phyloP scores from a whole-genome alignment of 2,329 filamentous ascomycete genomes.

The Lasiodiplodia citricola region DNA sequence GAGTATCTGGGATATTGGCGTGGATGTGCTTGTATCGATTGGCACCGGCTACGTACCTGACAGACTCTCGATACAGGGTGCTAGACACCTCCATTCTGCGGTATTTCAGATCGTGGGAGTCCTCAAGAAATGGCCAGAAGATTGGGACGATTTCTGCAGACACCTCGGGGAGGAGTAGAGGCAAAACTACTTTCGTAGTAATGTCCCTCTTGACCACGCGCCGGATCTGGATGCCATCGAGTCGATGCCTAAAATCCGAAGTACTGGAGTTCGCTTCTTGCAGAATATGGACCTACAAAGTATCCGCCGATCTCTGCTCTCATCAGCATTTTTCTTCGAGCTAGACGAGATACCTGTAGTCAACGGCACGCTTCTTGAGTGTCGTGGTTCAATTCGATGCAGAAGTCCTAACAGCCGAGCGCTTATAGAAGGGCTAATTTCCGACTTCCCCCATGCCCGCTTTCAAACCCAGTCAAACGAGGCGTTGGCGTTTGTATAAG shows the following conservation, averaged over 20 bases:
- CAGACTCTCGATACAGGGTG: background rate
- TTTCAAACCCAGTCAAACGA: background rate
- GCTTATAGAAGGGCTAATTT: background rate
- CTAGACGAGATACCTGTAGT: background rate
- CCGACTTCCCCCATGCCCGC: background rate
- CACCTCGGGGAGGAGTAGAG: background rate
- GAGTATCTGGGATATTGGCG: constrained; percentile 1
- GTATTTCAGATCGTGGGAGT: background rate
- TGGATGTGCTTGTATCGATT: background rate
- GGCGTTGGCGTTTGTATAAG: background rate
- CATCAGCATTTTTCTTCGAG: constrained; percentile 3
- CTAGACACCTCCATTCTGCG: background rate
- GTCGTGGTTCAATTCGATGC: background rate
- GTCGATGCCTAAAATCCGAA: background rate
- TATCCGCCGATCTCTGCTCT: background rate
- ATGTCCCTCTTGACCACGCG: background rate
- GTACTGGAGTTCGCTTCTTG: background rate
- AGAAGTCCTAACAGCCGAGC: background rate
- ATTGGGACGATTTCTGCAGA: constrained; percentile 1
- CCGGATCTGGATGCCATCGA: background rate
- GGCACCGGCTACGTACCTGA: background rate
- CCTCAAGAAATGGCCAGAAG: background rate
- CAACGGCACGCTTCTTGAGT: background rate
- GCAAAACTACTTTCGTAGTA: background rate
- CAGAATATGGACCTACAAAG: background rate